phyloP scores from a whole-genome alignment of 352 stramenopile species.

The Globisporangium nagaii region DNA sequence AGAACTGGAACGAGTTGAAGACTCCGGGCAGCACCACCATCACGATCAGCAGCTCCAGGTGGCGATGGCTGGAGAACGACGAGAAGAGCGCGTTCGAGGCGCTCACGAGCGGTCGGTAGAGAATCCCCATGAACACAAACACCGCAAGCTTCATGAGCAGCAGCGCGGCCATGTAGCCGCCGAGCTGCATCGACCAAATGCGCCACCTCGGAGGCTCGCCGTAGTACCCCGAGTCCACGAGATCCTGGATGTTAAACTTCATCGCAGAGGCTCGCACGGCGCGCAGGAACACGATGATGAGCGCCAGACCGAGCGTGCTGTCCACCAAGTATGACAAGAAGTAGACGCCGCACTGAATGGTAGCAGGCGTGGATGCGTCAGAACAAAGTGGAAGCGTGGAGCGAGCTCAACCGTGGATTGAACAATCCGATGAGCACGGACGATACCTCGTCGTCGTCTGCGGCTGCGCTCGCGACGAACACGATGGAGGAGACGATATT shows the following conservation, averaged over 20 bases:
- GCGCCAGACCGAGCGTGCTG: constrained; percentile 42
- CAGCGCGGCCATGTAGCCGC: constrained; percentile 34
- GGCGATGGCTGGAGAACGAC: constrained; percentile 47
- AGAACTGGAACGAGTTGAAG: constrained; percentile 72
- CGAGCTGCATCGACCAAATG: constrained; percentile 55
- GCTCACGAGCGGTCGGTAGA: constrained; percentile 38
- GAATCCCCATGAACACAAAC: constrained; percentile 30
- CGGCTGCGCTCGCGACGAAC: constrained; percentile 31
- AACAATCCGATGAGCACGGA: not conserved
- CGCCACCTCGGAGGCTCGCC: constrained; percentile 49
- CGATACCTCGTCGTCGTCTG: constrained; percentile 48
- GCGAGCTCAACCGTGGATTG: not conserved
- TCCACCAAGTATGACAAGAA: constrained; percentile 71
- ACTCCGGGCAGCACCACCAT: constrained; percentile 73
- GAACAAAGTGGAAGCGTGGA: not conserved
- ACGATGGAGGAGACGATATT: constrained; percentile 63
- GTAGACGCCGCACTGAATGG: constrained; percentile 72
- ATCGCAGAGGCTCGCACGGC: constrained; percentile 34
- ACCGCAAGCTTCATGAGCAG: constrained; percentile 50
- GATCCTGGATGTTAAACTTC: constrained; percentile 20
- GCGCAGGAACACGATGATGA: constrained; percentile 43
- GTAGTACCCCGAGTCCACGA: constrained; percentile 63
- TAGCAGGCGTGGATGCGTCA: not conserved
- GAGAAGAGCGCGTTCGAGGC: constrained; percentile 45
- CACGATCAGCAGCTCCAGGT: constrained; percentile 67